Conservation (phyloP, 176 grass and related monocot genomes). For the Tuctoria greenei region DNA sequence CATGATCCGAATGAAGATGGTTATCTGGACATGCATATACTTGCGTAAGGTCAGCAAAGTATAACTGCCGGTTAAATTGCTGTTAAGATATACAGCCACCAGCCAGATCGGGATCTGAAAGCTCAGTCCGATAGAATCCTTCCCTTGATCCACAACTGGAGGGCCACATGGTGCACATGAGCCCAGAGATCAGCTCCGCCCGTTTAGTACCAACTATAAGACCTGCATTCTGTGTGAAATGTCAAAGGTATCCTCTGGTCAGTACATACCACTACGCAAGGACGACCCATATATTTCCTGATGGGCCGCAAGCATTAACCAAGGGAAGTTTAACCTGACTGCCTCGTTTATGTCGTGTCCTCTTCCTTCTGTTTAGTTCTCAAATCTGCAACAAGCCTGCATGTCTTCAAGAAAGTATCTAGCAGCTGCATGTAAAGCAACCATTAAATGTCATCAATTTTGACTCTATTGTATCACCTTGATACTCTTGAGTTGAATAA, state of each 20-base stretch:
- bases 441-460: not conserved
- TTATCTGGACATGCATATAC: not conserved
- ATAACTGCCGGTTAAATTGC: not conserved
- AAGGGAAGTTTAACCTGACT: conserved; percentile 31
- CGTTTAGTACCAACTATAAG: conserved; percentile 3
- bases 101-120: conserved; percentile 12
- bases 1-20: conserved; percentile 11
- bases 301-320: not conserved
- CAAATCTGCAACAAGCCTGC: conserved; percentile 65
- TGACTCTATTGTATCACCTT: too few relatives aligned
- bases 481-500: too few relatives aligned
- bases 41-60: not conserved
- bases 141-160: conserved; percentile 6
- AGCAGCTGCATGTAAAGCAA: conserved; percentile 56
- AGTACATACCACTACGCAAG: not conserved
- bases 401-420: conserved; percentile 80
- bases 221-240: conserved; percentile 24
- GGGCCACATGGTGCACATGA: conserved; percentile 22
- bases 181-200: not conserved
- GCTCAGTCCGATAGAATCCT: conserved; percentile 1
- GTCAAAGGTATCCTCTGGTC: not conserved
- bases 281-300: not conserved
- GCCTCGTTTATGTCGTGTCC: conserved; percentile 17
- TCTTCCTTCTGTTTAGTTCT: conserved; percentile 51
- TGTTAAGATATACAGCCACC: conserved; percentile 7